Evolutionary conservation across 768 basidiomycete species (phyloP).

Genomic region (Lactarius trivialis): DNA sequence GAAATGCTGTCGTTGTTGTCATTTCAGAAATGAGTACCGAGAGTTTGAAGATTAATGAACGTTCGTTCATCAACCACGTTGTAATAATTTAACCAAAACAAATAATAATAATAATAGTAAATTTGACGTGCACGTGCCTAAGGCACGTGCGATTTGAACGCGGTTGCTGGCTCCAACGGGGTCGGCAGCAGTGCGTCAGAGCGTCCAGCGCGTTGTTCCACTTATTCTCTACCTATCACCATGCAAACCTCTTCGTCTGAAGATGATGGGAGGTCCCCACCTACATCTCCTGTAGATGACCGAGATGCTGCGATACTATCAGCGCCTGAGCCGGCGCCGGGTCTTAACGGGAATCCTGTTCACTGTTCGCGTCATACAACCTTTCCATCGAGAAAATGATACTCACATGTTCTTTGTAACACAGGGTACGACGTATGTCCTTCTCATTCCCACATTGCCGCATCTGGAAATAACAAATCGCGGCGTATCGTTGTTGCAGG

Average conservation of each 20-base stretch:
- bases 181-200: neutral
- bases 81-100: neutral
- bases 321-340: slow-evolving; percentile 60
- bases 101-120: neutral
- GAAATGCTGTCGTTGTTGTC: neutral
- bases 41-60: neutral
- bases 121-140: slow-evolving; percentile 9
- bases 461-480: slow-evolving; percentile 11
- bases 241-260: slow-evolving; percentile 20
- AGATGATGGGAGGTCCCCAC: slow-evolving; percentile 34
- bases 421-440: slow-evolving; percentile 79
- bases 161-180: neutral
- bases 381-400: slow-evolving; percentile 17
- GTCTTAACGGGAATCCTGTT: slow-evolving; percentile 67
- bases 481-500: slow-evolving; percentile 37
- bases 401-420: slow-evolving; percentile 7
- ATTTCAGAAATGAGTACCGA: neutral
- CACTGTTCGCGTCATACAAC: slow-evolving; percentile 53
- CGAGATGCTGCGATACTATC: slow-evolving; percentile 47
- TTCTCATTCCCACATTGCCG: neutral
- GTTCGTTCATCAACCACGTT: neutral
- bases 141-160: slow-evolving; percentile 6
- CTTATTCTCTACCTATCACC: slow-evolving; percentile 6
- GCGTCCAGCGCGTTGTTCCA: neutral
- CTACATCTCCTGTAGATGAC: slow-evolving; percentile 49